phyloP scores from a whole-genome alignment of 2,329 filamentous ascomycete species.

The Sphaceloma murrayae region DNA sequence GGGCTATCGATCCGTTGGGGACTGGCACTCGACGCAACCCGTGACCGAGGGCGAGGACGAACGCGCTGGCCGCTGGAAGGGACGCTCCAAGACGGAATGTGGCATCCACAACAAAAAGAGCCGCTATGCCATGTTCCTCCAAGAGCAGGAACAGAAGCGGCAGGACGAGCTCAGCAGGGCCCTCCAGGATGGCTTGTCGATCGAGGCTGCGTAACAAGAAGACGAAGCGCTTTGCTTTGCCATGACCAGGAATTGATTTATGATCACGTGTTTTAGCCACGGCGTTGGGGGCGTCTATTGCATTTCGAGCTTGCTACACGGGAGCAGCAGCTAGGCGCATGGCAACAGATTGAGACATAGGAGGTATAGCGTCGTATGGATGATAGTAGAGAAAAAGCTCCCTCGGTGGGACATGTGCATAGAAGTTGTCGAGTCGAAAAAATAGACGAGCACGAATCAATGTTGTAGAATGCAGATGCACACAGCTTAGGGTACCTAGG shows the following conservation, averaged over 20 bases:
- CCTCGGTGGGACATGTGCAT: slow-evolving; percentile 9
- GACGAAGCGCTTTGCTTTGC: too few species aligned
- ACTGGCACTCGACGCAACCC: slow-evolving; percentile 93
- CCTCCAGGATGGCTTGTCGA: slow-evolving; percentile 28
- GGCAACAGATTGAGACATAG: slow-evolving; percentile 16
- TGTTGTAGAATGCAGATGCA: too few species aligned
- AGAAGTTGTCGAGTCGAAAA: neutral
- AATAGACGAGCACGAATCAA: too few species aligned
- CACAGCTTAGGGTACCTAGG: too few species aligned
- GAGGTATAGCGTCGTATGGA: slow-evolving; percentile 2
- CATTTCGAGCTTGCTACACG: slow-evolving; percentile 18
- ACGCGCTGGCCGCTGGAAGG: slow-evolving; percentile 94
- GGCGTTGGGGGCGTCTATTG: slow-evolving; percentile 30
- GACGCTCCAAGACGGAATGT: slow-evolving; percentile 90
- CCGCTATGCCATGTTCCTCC: slow-evolving; percentile 77
- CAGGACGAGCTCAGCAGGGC: slow-evolving; percentile 42
- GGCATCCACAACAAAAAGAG: slow-evolving; percentile 98
- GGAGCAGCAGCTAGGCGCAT: slow-evolving; percentile 18
- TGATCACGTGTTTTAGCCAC: slow-evolving; percentile 33
- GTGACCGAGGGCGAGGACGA: slow-evolving; percentile 90
- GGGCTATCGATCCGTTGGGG: slow-evolving; percentile 96
- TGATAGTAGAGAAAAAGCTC: slow-evolving; percentile 5
- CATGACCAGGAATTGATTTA: too few species aligned
- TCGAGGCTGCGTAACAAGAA: slow-evolving; percentile 20
- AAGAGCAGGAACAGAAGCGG: slow-evolving; percentile 61